Evolutionary conservation across 2,329 filamentous ascomycete genomes (phyloP).

Genomic region (Pseudohalonectria lignicola): DNA sequence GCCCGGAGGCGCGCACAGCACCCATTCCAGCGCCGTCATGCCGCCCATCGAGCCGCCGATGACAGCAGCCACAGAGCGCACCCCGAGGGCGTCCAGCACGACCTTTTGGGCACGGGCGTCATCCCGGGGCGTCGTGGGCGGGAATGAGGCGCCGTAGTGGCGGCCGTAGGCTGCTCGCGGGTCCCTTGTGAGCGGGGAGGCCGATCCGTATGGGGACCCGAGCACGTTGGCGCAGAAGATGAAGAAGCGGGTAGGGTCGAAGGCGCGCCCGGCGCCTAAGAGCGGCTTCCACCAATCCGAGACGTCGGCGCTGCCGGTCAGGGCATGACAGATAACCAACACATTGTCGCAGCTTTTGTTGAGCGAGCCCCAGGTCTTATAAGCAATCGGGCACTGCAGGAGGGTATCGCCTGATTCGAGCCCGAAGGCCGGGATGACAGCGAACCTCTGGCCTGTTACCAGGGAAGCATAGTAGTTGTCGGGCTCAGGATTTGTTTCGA

Average conservation of each 20-base stretch:
- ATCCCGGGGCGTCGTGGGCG: slow-evolving; percentile 56
- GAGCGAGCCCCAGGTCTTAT: slow-evolving; percentile 19
- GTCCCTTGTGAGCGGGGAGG: slow-evolving; percentile 42
- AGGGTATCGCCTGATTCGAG: slow-evolving; percentile 17
- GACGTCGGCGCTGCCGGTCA: slow-evolving; percentile 43
- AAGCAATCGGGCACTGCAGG: slow-evolving; percentile 16
- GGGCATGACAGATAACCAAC: slow-evolving; percentile 30
- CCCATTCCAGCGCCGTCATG: slow-evolving; percentile 45
- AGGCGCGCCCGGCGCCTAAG: slow-evolving; percentile 39
- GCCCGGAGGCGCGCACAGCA: slow-evolving; percentile 36
- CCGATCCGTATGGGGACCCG: slow-evolving; percentile 43
- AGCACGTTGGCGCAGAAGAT: slow-evolving; percentile 42
- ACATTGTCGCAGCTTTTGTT: slow-evolving; percentile 26
- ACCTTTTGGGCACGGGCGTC: slow-evolving; percentile 49
- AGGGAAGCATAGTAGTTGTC: too few relatives aligned
- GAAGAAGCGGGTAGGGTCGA: slow-evolving; percentile 40
- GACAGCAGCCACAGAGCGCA: slow-evolving; percentile 39
- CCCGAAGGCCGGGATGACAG: slow-evolving; percentile 13
- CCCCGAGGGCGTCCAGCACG: slow-evolving; percentile 41
- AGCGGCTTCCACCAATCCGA: slow-evolving; percentile 45
- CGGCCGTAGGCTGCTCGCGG: too few relatives aligned
- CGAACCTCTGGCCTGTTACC: too few relatives aligned
- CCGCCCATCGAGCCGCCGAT: slow-evolving; percentile 48
- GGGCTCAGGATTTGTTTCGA: too few relatives aligned
- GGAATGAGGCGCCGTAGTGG: too few relatives aligned